Evolutionary conservation across 495 filamentous ascomycete species (phyloP).

Genomic region (Aspergillus bertholletiae): DNA sequence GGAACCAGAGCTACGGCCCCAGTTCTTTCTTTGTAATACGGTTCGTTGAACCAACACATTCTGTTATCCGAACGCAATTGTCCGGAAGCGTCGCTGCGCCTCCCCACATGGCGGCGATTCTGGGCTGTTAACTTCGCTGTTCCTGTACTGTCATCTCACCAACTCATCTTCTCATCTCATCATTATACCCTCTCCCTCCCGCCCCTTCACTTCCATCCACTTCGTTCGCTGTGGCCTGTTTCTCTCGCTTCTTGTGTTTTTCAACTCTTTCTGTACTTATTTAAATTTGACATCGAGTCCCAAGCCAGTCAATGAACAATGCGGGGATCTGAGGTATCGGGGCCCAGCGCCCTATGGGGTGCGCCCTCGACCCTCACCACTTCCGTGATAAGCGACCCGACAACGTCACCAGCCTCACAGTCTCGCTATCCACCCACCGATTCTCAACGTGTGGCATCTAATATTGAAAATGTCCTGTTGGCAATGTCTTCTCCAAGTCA

Average conservation of each 20-base stretch:
- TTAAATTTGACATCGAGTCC: background rate
- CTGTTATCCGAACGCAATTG: constrained; percentile 7
- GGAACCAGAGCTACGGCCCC: too few relatives aligned
- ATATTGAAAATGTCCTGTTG: constrained; percentile 29
- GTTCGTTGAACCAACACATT: too few relatives aligned
- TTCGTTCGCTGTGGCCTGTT: background rate
- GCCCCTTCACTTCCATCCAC: constrained; percentile 7
- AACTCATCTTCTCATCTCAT: constrained; percentile 9
- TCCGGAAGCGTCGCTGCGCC: constrained; percentile 31
- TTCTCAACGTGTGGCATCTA: constrained; percentile 14
- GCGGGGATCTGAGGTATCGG: constrained; percentile 44
- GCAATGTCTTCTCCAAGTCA: constrained; percentile 26
- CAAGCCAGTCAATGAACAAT: constrained; percentile 41
- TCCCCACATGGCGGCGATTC: constrained; percentile 6
- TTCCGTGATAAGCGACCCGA: constrained; percentile 28
- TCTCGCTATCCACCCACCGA: constrained; percentile 7
- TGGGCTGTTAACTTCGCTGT: background rate
- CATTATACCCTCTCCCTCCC: background rate
- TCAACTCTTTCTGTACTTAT: background rate
- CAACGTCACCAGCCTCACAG: constrained; percentile 32
- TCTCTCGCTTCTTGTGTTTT: background rate
- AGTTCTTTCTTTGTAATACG: too few relatives aligned
- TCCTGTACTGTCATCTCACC: constrained; percentile 10
- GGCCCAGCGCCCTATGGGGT: constrained; percentile 36
- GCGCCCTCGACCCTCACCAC: constrained; percentile 35